Conservation (phyloP, 2,329 filamentous ascomycete genomes). For the Apiospora arundinis region DNA sequence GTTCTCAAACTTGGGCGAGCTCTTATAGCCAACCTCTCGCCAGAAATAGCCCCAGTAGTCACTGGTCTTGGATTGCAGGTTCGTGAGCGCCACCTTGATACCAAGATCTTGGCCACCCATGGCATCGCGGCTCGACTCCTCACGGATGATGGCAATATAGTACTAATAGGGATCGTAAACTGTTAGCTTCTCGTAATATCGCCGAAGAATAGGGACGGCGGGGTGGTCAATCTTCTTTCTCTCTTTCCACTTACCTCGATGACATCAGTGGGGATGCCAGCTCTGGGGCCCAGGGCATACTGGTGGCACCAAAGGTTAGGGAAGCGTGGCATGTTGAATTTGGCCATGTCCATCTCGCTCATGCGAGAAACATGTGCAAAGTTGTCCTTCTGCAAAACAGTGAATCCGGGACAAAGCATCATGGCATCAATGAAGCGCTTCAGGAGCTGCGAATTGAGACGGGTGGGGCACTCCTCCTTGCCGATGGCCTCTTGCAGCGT, state of each 20-base stretch:
- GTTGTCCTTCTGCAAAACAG: constrained; percentile 65
- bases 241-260: constrained; percentile 53
- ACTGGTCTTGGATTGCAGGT: constrained; percentile 42
- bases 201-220: neutral
- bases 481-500: constrained; percentile 52
- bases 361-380: constrained; percentile 53
- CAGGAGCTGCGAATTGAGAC: constrained; percentile 59
- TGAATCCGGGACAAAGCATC: constrained; percentile 67
- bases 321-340: constrained; percentile 55
- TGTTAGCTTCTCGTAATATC: neutral
- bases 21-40: constrained; percentile 51
- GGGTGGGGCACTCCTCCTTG: constrained; percentile 45
- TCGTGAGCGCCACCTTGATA: constrained; percentile 48
- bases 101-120: constrained; percentile 47
- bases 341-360: constrained; percentile 40
- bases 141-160: constrained; percentile 62
- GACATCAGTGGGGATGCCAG: constrained; percentile 55
- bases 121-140: constrained; percentile 52
- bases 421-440: constrained; percentile 58
- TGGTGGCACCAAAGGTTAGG: constrained; percentile 58
- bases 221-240: neutral
- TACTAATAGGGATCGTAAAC: constrained; percentile 48
- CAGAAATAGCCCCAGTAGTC: constrained; percentile 61
- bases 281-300: constrained; percentile 58
- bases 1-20: constrained; percentile 50